Percentiles rank a stretch among this genome's conserved stretches.
Evolutionary conservation across 257 asterid species (phyloP).

Genomic region (Solanum appendiculatum): DNA sequence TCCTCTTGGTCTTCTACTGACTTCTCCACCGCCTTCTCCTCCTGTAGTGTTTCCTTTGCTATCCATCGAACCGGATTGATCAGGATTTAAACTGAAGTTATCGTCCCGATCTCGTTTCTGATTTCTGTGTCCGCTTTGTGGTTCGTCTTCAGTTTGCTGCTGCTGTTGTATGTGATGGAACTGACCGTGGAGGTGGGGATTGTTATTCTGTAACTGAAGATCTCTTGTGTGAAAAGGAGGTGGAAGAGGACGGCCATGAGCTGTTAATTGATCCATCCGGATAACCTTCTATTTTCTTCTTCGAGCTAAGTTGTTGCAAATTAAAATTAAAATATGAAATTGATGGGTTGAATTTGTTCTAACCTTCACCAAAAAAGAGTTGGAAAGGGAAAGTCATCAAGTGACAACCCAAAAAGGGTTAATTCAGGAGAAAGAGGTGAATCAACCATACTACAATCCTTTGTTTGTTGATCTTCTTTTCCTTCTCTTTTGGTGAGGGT

Average conservation of each 20-base stretch:
- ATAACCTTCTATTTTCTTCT: neutral
- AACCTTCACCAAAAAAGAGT: constrained; percentile 18
- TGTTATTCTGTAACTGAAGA: constrained; percentile 42
- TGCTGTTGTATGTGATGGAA: constrained; percentile 32
- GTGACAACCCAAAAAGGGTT: constrained; percentile 23
- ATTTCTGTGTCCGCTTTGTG: constrained; percentile 23
- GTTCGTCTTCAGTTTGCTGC: constrained; percentile 42
- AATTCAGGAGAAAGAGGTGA: constrained; percentile 9
- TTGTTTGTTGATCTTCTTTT: neutral
- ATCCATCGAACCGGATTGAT: neutral
- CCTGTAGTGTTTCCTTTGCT: neutral
- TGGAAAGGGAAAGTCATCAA: constrained; percentile 5
- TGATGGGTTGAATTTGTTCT: neutral
- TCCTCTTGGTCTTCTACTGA: constrained; percentile 62
- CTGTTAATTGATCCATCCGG: constrained; percentile 58
- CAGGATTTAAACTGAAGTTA: constrained; percentile 6
- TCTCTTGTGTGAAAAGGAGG: constrained; percentile 73
- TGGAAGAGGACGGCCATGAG: constrained; percentile 79
- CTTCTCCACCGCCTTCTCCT: constrained; percentile 23
- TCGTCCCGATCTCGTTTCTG: constrained; percentile 47
- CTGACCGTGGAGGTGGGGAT: constrained; percentile 30
- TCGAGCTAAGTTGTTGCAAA: neutral
- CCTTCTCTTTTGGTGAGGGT: constrained; percentile 9
- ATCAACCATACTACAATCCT: neutral
- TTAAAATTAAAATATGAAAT: neutral